Conservation (phyloP, 345 rosid genomes). For the Psidium guajava region DNA sequence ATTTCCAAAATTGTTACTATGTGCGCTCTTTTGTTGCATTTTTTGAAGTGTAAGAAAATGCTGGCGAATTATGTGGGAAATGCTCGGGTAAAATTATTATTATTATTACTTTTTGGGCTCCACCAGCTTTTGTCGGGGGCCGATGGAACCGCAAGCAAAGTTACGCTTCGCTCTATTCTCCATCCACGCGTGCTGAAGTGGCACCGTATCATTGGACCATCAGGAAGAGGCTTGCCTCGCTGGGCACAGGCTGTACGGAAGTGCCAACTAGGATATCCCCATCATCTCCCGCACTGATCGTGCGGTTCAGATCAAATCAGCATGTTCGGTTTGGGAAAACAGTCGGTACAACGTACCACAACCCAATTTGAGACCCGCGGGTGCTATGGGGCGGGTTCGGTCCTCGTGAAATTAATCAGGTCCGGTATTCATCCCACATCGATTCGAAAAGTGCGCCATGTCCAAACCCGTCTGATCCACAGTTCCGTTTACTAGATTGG, state of each 20-base stretch:
- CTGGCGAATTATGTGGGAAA: background rate
- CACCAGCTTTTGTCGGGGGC: background rate
- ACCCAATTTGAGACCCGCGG: background rate
- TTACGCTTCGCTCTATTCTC: background rate
- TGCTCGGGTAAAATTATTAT: background rate
- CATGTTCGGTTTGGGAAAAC: background rate
- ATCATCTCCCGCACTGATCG: background rate
- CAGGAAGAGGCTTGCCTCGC: background rate
- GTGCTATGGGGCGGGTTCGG: background rate
- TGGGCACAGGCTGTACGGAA: background rate
- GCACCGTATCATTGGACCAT: background rate
- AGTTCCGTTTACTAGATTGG: background rate
- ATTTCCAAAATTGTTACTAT: too few species aligned
- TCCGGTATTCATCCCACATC: background rate
- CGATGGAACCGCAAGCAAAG: background rate
- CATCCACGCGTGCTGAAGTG: background rate
- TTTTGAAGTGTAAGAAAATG: background rate
- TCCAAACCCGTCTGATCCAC: background rate
- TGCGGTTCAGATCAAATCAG: background rate
- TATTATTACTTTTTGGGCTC: too few species aligned
- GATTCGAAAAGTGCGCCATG: background rate
- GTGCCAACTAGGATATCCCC: background rate
- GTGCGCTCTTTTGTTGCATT: too few species aligned
- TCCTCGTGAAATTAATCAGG: background rate
- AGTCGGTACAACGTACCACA: background rate